Conservation (phyloP, 176 grass and related monocot species). For the Zea luxurians region DNA sequence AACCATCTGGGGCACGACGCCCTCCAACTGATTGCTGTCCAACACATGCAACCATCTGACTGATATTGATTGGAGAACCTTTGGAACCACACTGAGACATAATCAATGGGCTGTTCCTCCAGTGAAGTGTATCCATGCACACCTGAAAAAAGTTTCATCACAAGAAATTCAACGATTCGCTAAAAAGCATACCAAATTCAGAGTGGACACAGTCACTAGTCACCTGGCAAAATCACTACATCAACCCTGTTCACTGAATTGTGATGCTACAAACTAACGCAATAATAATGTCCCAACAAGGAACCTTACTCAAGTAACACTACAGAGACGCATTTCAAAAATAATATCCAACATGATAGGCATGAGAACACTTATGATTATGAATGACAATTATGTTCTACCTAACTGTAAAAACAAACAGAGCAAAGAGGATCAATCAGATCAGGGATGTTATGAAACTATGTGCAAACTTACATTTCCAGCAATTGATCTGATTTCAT, state of each 20-base stretch:
- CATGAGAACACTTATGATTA: neutral
- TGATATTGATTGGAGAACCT: slow-evolving; percentile 97
- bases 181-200: slow-evolving; percentile 25
- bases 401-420: slow-evolving; percentile 28
- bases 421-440: neutral
- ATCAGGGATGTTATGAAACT: slow-evolving; percentile 12
- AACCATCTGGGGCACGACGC: slow-evolving; percentile 82
- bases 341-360: slow-evolving; percentile 9
- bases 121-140: slow-evolving; percentile 80
- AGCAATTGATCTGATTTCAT: slow-evolving; percentile 70
- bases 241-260: slow-evolving; percentile 20
- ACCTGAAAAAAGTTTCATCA: slow-evolving; percentile 51
- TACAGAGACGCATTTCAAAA: slow-evolving; percentile 11
- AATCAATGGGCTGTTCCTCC: slow-evolving; percentile 96
- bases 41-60: slow-evolving; percentile 98
- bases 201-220: slow-evolving; percentile 6
- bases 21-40: slow-evolving; percentile 98
- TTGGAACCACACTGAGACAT: slow-evolving; percentile 99
- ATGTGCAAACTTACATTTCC: slow-evolving; percentile 57
- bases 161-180: slow-evolving; percentile 6
- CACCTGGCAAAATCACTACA: slow-evolving; percentile 26
- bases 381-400: neutral
- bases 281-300: slow-evolving; percentile 19
- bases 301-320: slow-evolving; percentile 6
- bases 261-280: neutral